Conservation (phyloP, 768 basidiomycete genomes). For the Lactifluus piperatus region DNA sequence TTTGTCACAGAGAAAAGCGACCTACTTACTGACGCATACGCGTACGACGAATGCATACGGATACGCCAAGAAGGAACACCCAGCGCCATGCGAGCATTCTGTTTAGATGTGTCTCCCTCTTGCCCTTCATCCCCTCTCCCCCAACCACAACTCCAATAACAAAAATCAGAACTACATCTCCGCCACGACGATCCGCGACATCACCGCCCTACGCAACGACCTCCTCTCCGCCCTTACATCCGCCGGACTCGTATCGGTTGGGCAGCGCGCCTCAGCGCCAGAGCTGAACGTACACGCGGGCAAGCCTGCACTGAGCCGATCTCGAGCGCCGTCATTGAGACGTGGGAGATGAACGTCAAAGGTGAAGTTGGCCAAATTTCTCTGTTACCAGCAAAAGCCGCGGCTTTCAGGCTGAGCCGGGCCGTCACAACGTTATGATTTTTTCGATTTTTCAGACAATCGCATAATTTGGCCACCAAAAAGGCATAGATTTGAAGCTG, state of each 20-base stretch:
- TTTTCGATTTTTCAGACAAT: too few species aligned
- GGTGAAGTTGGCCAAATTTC: too few species aligned
- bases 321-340: too few species aligned
- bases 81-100: slow-evolving; percentile 47
- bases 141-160: too few species aligned
- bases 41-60: slow-evolving; percentile 56
- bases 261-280: slow-evolving; percentile 37
- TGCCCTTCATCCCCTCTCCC: slow-evolving; percentile 1
- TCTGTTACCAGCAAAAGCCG: too few species aligned
- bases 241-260: slow-evolving; percentile 56
- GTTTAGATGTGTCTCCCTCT: slow-evolving; percentile 49
- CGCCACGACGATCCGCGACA: slow-evolving; percentile 59
- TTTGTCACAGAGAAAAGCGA: slow-evolving; percentile 76
- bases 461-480: too few species aligned
- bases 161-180: slow-evolving; percentile 89
- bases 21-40: slow-evolving; percentile 68
- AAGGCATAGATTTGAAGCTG: too few species aligned
- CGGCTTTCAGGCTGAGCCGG: too few species aligned
- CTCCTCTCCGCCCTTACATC: slow-evolving; percentile 62
- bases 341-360: too few species aligned
- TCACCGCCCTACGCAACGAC: slow-evolving; percentile 68
- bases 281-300: too few species aligned
- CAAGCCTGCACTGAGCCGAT: too few species aligned
- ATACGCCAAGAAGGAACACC: slow-evolving; percentile 43
- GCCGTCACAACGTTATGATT: too few species aligned